Percentiles rank a stretch among this genome's conserved stretches.
These are phyloP conservation scores for Eleusine indica DNA, from an alignment of 176 grass and related monocot species.

Conservation along the genomic window DNA sequence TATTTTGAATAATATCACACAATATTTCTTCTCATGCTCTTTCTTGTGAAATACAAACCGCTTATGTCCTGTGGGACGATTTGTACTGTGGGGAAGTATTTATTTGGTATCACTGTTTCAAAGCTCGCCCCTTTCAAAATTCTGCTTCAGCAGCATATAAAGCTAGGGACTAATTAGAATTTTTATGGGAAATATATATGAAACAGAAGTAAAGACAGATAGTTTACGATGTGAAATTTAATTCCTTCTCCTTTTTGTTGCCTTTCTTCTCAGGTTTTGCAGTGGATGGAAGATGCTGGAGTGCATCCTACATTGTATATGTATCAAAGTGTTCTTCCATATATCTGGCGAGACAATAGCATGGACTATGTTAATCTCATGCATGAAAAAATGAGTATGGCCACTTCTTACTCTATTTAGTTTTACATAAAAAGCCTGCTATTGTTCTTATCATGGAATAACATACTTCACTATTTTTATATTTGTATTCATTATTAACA, in stretches of 20 bases:
- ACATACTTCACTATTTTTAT: not conserved
- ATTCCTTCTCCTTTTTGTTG: constrained; percentile 1
- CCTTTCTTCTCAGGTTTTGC: constrained; percentile 66
- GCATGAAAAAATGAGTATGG: constrained; percentile 81
- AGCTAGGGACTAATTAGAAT: constrained; percentile 11
- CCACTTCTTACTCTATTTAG: constrained; percentile 12
- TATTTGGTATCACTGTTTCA: not conserved
- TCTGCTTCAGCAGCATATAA: constrained; percentile 13
- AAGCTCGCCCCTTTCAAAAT: constrained; percentile 1
- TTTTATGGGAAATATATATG: constrained; percentile 20
- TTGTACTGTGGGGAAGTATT: not conserved
- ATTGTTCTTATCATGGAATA: constrained; percentile 21
- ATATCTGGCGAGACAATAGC: constrained; percentile 80
- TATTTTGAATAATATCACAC: not conserved
- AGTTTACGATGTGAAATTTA: constrained; percentile 11
- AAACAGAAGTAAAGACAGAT: not conserved
- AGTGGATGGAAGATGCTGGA: constrained; percentile 95
- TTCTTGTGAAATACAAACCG: constrained; percentile 11
- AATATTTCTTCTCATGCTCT: constrained; percentile 1
- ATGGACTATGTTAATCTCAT: constrained; percentile 71
- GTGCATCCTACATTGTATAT: constrained; percentile 68
- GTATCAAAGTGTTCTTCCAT: constrained; percentile 77
- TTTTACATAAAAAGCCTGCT: not conserved
- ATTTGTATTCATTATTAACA: constrained; percentile 14
- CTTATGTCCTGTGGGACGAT: not conserved